These are phyloP conservation scores for Didymella arachidicola DNA, from an alignment of 2,329 filamentous ascomycete species.

Conservation along the genomic window DNA sequence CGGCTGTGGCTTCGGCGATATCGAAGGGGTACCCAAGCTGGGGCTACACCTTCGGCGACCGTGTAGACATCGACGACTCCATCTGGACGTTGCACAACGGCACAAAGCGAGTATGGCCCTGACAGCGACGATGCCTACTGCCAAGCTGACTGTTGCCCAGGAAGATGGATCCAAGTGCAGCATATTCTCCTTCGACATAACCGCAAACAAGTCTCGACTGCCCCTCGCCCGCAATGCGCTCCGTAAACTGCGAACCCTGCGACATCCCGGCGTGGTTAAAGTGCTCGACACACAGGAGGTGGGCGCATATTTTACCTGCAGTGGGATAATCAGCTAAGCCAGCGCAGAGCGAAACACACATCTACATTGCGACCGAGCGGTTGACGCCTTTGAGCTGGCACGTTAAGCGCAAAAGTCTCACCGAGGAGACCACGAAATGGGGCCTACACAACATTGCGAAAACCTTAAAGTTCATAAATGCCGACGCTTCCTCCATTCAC, in stretches of 20 bases:
- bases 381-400: constrained; percentile 89
- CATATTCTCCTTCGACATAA: constrained; percentile 94
- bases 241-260: constrained; percentile 89
- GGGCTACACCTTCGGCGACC: constrained; percentile 90
- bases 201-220: constrained; percentile 78
- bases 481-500: constrained; percentile 90
- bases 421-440: constrained; percentile 95
- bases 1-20: constrained; percentile 94
- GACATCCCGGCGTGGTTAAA: constrained; percentile 93
- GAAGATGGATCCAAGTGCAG: constrained; percentile 95
- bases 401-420: constrained; percentile 84
- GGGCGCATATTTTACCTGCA: constrained; percentile 26
- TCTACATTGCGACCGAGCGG: constrained; percentile 95
- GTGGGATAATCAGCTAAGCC: constrained; percentile 24
- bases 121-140: constrained; percentile 18
- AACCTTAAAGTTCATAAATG: constrained; percentile 95
- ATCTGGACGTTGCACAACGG: constrained; percentile 98
- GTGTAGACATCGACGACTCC: constrained; percentile 88
- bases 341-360: constrained; percentile 83
- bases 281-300: constrained; percentile 95
- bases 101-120: constrained; percentile 75
- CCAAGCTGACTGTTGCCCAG: constrained; percentile 57
- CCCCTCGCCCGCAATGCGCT: constrained; percentile 92
- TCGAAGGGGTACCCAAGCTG: constrained; percentile 87
- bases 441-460: constrained; percentile 88